Evolutionary conservation across 371 early-diverging fungal genomes (phyloP), one percentile per base, ranked within the genome.

Genomic region (Mortierella sp.): DNA sequence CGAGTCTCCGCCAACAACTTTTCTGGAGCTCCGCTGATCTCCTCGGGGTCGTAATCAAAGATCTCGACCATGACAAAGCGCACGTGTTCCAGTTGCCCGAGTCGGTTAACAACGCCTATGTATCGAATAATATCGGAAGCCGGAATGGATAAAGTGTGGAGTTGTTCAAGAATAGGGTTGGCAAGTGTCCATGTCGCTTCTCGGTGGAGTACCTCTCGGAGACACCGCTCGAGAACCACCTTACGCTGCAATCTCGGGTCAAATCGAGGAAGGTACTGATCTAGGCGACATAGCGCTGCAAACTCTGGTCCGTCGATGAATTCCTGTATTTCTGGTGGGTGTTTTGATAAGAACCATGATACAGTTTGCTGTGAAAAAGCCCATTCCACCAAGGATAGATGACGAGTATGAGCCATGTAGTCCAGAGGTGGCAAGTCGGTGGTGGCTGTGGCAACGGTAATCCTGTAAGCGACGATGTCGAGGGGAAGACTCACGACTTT

Each of bases 41-140:
- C 63, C 19, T 0, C 1, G 6, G 34, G 21, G 65, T 34, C 6
- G 21, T 28, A 21, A 11, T 26, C 21, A 42, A 44, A 70, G 21
- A 70, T 7, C 47, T 70, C 26, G 47, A n/a, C 26, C 45, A 45
- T 2, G 11, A n/a, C 0, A 34, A 70, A 70, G 0, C 13, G 26
- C 8, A 70, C 45, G n/a, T 21, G 21, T 13, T 26, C 28, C 71
- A 70, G 45, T 16, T 14, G 26, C 47, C 24, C 34, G 13, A 70
- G 34, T 28, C 28, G 42, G 45, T n/a, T 13, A 8, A 70, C 9
- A 21, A n/a, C 42, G 31, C 26, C 42, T 5, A 54, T 55, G 44
- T 55, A 73, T 14, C 74, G 74, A 24, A 3, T 38, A 44, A 73
- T 26, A 11, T 73, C 74, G 26, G 74, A 73, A 2, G 42, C 42